Base-by-base conservation (phyloP, 345 rosid species). In the Gossypium stocksii region DNA sequence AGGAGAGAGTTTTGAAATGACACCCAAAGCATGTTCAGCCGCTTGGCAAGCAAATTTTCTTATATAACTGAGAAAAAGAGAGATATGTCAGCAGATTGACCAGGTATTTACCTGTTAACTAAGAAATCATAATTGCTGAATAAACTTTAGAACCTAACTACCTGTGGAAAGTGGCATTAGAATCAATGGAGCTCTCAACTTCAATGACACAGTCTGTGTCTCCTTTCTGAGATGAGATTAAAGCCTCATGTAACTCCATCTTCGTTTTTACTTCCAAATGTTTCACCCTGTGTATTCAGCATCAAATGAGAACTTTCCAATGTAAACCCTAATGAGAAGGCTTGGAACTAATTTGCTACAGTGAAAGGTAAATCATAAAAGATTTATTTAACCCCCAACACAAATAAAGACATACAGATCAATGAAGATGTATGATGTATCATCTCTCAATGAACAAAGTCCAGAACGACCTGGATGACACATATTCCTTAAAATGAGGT, bases 81-180 rank as follows among this genome's bases (percentile, higher is more conserved):
- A 71, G 8, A 70, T 52, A 38, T 66, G 77, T 90, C 74, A 89
- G 77, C 57, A 87, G 67, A 81, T 44, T 10, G 73, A 65, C 77
- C 62, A 8, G 22, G 54, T 7, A 72, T 79, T 51, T 51, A 22
- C 58, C 38, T 61, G 23, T 67, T 43, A 72, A 72, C 65, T 9
- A 72, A 41, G 17, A 45, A 63, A 68, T 8, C 43, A 13, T 49
- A 71, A 73, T 17, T 62, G 15, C n/a, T 56, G 17, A 73, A 77
- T 29, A 78, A 80, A 70, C 61, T 66, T 23, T 27, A 73, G 58
- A 77, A 69, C 48, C 46, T 41, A 46, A 49, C 17, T 78, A 91
- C 98, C 98, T 89, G 82, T 94, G 98, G 81, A 88, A 85, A 62
- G 79, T 54, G 52, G 94, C 86, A 81, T 94, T 94, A 73, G 86